A percentile compares a stretch with the other conserved stretches of the same genome.
These are phyloP conservation scores for Annulohypoxylon moriforme DNA, from an alignment of 495 filamentous ascomycete genomes.

Conservation along the genomic window DNA sequence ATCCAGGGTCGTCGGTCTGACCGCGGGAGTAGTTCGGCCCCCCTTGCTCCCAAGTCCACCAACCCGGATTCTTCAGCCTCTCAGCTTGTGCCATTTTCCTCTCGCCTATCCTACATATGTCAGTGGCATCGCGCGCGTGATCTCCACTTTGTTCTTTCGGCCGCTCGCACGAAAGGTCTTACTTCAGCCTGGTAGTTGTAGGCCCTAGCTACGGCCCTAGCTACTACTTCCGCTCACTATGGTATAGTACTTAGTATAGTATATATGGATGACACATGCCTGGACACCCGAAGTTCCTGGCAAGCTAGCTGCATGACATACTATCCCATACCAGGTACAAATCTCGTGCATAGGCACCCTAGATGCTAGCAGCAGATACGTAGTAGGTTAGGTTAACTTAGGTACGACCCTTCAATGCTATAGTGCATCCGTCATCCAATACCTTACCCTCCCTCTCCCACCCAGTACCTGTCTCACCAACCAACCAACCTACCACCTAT, in stretches of 20 bases:
- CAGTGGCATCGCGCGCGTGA: background rate
- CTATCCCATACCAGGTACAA: background rate
- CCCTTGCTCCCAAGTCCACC: background rate
- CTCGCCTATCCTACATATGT: background rate
- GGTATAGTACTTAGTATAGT: background rate
- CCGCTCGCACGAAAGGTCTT: background rate
- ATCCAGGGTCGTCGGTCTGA: conserved; percentile 6
- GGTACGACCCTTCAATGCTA: background rate
- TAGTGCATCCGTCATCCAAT: background rate
- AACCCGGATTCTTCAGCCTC: background rate
- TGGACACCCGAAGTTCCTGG: background rate
- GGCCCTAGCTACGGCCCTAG: background rate
- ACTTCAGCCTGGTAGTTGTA: background rate
- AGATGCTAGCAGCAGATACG: background rate
- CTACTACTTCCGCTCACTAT: background rate
- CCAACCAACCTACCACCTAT: background rate
- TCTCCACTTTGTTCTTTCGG: background rate
- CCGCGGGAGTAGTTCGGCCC: conserved; percentile 10
- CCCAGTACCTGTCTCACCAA: background rate
- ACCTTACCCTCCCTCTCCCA: background rate
- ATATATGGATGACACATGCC: background rate
- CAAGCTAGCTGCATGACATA: background rate
- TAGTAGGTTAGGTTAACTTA: background rate
- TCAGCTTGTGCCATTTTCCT: background rate
- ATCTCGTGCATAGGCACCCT: background rate